Evolutionary conservation across 2,329 filamentous ascomycete species (phyloP).

Genomic region (Exophiala alcalophila): DNA sequence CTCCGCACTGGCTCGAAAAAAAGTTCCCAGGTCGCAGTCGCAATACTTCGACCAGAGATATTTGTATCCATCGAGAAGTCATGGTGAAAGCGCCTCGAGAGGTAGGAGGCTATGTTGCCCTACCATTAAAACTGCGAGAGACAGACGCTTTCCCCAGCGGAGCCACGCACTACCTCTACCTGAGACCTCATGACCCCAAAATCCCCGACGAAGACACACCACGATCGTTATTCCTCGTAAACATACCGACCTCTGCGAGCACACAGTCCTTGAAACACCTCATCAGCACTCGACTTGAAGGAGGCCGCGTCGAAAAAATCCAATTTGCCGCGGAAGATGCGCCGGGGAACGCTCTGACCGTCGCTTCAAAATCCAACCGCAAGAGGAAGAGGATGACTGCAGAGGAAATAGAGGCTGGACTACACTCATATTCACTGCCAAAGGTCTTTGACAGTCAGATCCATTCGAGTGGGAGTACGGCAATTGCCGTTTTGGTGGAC

Average conservation of each 20-base stretch:
- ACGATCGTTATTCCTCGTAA: constrained; percentile 85
- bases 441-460: constrained; percentile 69
- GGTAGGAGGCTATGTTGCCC: constrained; percentile 63
- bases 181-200: constrained; percentile 79
- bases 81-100: constrained; percentile 40
- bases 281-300: constrained; percentile 70
- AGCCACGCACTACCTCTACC: constrained; percentile 78
- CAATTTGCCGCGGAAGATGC: constrained; percentile 57
- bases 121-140: constrained; percentile 65
- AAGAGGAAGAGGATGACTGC: constrained; percentile 55
- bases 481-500: constrained; percentile 81
- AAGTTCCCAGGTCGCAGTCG: too few relatives aligned
- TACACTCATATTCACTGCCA: constrained; percentile 63
- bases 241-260: constrained; percentile 81
- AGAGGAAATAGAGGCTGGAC: constrained; percentile 53
- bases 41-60: too few relatives aligned
- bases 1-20: too few relatives aligned
- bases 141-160: constrained; percentile 60
- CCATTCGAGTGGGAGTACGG: constrained; percentile 71
- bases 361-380: constrained; percentile 36
- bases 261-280: constrained; percentile 71
- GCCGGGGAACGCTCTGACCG: constrained; percentile 24
- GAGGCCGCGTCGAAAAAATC: constrained; percentile 73
- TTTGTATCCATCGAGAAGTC: background rate
- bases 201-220: constrained; percentile 69